phyloP scores from a whole-genome alignment of 495 filamentous ascomycete species.

The Talaromyces wortmannii region DNA sequence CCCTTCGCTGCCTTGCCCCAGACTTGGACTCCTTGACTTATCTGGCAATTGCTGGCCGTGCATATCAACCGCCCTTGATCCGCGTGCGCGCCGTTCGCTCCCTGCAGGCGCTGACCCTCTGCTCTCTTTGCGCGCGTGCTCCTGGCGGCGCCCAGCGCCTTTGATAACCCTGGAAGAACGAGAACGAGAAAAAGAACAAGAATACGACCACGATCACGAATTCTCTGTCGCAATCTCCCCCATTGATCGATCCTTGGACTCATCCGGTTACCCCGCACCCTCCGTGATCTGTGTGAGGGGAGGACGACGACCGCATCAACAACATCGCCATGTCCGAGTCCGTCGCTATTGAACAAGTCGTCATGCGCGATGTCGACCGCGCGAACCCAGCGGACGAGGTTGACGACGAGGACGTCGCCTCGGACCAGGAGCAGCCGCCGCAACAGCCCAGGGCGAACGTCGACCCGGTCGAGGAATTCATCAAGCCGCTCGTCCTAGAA shows the following conservation, averaged over 20 bases:
- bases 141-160: not conserved
- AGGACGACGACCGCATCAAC: not conserved
- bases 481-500: constrained; percentile 30
- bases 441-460: constrained; percentile 21
- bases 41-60: not conserved
- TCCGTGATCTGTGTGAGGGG: not conserved
- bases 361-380: constrained; percentile 27
- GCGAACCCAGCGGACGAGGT: constrained; percentile 27
- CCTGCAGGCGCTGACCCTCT: not conserved
- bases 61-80: constrained; percentile 5
- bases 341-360: constrained; percentile 19
- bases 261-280: not conserved
- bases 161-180: too few species aligned
- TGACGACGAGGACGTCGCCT: constrained; percentile 28
- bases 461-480: constrained; percentile 29
- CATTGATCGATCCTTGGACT: too few species aligned
- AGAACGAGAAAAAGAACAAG: too few species aligned
- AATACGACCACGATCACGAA: too few species aligned
- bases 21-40: not conserved
- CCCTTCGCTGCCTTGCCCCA: constrained; percentile 1
- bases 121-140: constrained; percentile 6
- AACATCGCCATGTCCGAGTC: constrained; percentile 21
- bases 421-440: constrained; percentile 21
- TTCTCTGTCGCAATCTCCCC: too few species aligned
- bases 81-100: constrained; percentile 23